phyloP scores from a whole-genome alignment of 2,329 filamentous ascomycete genomes.

The Rutstroemia sp. region DNA sequence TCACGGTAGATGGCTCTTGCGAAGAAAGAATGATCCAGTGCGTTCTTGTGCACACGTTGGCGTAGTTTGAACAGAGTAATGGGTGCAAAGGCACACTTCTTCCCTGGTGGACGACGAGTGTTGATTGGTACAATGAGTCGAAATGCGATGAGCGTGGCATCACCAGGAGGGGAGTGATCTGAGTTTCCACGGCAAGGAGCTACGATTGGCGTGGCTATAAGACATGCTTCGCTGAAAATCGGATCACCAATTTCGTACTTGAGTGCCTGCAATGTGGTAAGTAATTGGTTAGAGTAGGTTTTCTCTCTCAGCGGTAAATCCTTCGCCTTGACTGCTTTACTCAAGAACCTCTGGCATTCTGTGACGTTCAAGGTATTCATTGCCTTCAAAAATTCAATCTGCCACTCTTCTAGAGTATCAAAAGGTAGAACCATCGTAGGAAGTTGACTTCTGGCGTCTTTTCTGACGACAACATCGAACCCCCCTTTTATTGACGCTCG shows the following conservation, averaged over 20 bases:
- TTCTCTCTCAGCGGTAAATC: slow-evolving; percentile 33
- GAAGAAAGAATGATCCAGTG: slow-evolving; percentile 51
- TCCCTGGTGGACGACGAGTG: slow-evolving; percentile 40
- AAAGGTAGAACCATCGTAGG: slow-evolving; percentile 50
- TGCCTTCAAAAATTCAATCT: slow-evolving; percentile 43
- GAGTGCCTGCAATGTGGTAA: slow-evolving; percentile 35
- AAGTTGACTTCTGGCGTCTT: slow-evolving; percentile 47
- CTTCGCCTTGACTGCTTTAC: slow-evolving; percentile 27
- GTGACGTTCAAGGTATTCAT: slow-evolving; percentile 40
- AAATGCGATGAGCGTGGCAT: slow-evolving; percentile 44
- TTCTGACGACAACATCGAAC: slow-evolving; percentile 30
- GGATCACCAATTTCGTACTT: slow-evolving; percentile 35
- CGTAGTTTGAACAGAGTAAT: slow-evolving; percentile 59
- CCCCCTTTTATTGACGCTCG: slow-evolving; percentile 39
- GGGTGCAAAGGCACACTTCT: slow-evolving; percentile 51
- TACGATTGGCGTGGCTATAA: slow-evolving; percentile 36
- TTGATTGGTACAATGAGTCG: slow-evolving; percentile 56
- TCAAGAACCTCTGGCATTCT: slow-evolving; percentile 33
- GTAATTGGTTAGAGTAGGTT: slow-evolving; percentile 39
- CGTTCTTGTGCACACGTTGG: slow-evolving; percentile 52
- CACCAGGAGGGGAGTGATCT: slow-evolving; percentile 24
- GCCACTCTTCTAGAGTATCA: slow-evolving; percentile 44
- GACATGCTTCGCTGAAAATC: slow-evolving; percentile 38
- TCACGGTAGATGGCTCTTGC: slow-evolving; percentile 53
- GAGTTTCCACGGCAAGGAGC: slow-evolving; percentile 33